Percentiles rank a stretch among this genome's conserved stretches.
Evolutionary conservation across 352 stramenopile species (phyloP).

Genomic region (Pythium vanterpoolii): DNA sequence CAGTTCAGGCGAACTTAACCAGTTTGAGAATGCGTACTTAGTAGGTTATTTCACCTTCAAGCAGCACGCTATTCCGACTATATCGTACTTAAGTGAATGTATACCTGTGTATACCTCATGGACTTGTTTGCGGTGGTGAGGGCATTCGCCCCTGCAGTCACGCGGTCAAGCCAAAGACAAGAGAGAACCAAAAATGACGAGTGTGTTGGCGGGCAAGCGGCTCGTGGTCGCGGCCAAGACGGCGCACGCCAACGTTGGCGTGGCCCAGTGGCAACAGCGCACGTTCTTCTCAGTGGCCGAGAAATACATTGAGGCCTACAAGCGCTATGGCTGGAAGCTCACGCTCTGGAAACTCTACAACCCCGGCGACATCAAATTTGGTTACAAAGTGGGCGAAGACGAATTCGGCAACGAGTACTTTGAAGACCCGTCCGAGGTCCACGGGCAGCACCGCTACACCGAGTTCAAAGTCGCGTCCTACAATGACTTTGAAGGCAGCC

Average conservation of each 20-base stretch:
- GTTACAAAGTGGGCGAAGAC: constrained; percentile 73
- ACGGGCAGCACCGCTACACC: constrained; percentile 78
- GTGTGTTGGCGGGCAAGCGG: constrained; percentile 29
- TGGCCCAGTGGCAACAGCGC: constrained; percentile 43
- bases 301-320: constrained; percentile 81
- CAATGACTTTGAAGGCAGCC: constrained; percentile 74
- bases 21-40: not conserved
- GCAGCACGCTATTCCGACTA: not conserved
- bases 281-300: constrained; percentile 75
- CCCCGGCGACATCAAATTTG: constrained; percentile 86
- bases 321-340: constrained; percentile 77
- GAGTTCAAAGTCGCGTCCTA: constrained; percentile 79
- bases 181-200: constrained; percentile 19
- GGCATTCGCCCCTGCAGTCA: not conserved
- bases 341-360: constrained; percentile 89
- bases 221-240: constrained; percentile 13
- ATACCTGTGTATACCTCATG: not conserved
- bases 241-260: constrained; percentile 2
- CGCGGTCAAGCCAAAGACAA: not conserved
- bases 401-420: constrained; percentile 88
- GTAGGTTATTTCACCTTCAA: not conserved
- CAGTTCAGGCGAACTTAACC: constrained; percentile 16
- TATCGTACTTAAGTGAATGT: constrained; percentile 7
- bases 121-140: constrained; percentile 23
- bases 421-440: constrained; percentile 75